Base-by-base conservation (phyloP, 805 yeast species). In the Saccharomycopsis capsularis region DNA sequence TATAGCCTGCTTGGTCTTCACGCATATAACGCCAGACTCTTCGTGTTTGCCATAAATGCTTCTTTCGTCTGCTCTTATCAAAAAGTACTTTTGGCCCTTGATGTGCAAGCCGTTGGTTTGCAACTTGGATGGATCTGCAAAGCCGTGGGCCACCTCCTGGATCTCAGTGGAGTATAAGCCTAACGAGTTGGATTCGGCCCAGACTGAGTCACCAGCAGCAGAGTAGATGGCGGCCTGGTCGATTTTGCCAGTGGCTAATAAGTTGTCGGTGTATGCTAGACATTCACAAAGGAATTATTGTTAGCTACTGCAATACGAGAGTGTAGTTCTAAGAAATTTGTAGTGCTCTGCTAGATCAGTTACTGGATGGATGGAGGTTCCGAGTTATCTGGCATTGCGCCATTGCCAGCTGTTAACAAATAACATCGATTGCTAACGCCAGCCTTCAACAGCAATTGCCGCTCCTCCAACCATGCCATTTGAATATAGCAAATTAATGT, bases 151-250 rank as follows among this genome's bases (percentile, higher is more conserved):
- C 51, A 93, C 69, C 59, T 75, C 85, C 42, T 71, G 58, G 57
- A 90, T 79, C 69, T 93, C 99, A 40, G 74, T 70, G 9, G 81
- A 77, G 40, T 76, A 74, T 58, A 90, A 75, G 32, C 70, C 63
- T 52, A 87, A 78, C 37, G 78, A 78, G 53, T 84, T 76, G 16
- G 93, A 74, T 57, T 81, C 78, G 21, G 98, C 98, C 99, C 99
- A 93, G 46, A 81, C 76, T 19, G 95, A 77, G 66, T 90, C 96
- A 41, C 99, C 99, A 13, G 95, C 96, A 57, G 85, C 83, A 7
- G 97, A 90, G 68, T 85, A 90, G 57, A 93, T 79, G 38, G 95
- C 93, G 30, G 98, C 96, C 66, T 81, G 81, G 70, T 91, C 97
- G 57, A 93, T 74, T 66, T 86, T 87, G 55, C 88, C 87, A 45